These are phyloP conservation scores for Kwoniella botswanensis DNA, from an alignment of 768 basidiomycete genomes.

Conservation along the genomic window DNA sequence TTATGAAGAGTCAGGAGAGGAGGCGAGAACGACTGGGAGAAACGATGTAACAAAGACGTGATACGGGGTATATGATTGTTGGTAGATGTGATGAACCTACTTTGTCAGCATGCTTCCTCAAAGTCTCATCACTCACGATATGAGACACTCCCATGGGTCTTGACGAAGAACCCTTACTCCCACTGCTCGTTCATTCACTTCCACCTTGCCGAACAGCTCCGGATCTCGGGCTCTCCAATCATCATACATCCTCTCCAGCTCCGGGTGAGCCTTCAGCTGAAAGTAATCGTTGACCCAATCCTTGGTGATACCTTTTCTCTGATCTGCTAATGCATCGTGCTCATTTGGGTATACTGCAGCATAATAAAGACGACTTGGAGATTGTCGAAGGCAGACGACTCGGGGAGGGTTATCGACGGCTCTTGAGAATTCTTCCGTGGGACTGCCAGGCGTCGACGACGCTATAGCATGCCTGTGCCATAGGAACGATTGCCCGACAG, in stretches of 20 bases:
- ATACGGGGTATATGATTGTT: conserved; percentile 97
- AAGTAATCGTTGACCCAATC: conserved; percentile 78
- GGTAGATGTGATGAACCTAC: conserved; percentile 93
- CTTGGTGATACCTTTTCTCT: conserved; percentile 18
- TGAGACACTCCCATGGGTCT: conserved; percentile 93
- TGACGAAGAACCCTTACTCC: conserved; percentile 89
- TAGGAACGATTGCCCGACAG: conserved; percentile 56
- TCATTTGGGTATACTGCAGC: conserved; percentile 40
- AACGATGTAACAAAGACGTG: conserved; percentile 84
- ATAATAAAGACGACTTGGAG: conserved; percentile 42
- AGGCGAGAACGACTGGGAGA: conserved; percentile 78
- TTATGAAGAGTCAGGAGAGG: conserved; percentile 65
- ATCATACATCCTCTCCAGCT: conserved; percentile 72
- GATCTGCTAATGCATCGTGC: conserved; percentile 10
- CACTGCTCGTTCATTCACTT: conserved; percentile 65
- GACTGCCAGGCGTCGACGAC: conserved; percentile 5
- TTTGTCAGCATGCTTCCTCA: conserved; percentile 17
- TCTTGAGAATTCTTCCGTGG: conserved; percentile 54
- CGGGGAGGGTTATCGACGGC: conserved; percentile 51
- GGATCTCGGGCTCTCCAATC: conserved; percentile 76
- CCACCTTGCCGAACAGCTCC: conserved; percentile 68
- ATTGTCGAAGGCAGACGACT: conserved; percentile 56
- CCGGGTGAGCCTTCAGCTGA: conserved; percentile 70
- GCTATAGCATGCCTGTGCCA: conserved; percentile 49
- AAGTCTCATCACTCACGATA: conserved; percentile 70